phyloP scores from a whole-genome alignment of 345 rosid genomes.

The Populus pruinosa region DNA sequence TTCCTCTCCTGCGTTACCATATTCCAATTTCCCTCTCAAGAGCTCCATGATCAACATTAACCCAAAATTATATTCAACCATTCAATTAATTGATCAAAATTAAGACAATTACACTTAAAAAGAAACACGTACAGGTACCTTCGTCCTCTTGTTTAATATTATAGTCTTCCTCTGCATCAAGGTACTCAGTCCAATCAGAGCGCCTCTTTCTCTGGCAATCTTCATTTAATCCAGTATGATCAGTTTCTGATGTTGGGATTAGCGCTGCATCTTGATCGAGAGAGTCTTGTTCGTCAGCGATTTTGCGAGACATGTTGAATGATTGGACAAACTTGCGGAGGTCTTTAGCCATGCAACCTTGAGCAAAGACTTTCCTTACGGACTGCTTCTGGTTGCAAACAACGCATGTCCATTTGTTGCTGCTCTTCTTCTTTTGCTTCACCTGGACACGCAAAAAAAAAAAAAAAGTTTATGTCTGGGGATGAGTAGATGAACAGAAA shows the following conservation, averaged over 20 bases:
- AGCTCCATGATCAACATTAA: not conserved
- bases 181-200: slow-evolving; percentile 61
- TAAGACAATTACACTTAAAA: not conserved
- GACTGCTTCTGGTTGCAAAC: slow-evolving; percentile 86
- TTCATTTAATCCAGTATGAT: not conserved
- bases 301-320: slow-evolving; percentile 68
- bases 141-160: slow-evolving; percentile 9
- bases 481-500: not conserved
- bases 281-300: slow-evolving; percentile 15
- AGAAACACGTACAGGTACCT: not conserved
- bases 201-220: slow-evolving; percentile 36
- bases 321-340: slow-evolving; percentile 71
- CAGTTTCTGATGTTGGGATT: not conserved
- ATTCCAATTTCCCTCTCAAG: not conserved
- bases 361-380: slow-evolving; percentile 57
- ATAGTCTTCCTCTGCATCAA: slow-evolving; percentile 28
- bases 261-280: not conserved
- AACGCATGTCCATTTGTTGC: slow-evolving; percentile 76
- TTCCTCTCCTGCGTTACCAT: slow-evolving; percentile 23
- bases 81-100: not conserved
- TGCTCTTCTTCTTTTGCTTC: slow-evolving; percentile 73
- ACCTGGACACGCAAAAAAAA: slow-evolving; percentile 39
- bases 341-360: slow-evolving; percentile 65
- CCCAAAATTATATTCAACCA: not conserved
- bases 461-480: not conserved